phyloP scores from a whole-genome alignment of 1,284 basidiomycete species.

The Mrakiaceae sp. region DNA sequence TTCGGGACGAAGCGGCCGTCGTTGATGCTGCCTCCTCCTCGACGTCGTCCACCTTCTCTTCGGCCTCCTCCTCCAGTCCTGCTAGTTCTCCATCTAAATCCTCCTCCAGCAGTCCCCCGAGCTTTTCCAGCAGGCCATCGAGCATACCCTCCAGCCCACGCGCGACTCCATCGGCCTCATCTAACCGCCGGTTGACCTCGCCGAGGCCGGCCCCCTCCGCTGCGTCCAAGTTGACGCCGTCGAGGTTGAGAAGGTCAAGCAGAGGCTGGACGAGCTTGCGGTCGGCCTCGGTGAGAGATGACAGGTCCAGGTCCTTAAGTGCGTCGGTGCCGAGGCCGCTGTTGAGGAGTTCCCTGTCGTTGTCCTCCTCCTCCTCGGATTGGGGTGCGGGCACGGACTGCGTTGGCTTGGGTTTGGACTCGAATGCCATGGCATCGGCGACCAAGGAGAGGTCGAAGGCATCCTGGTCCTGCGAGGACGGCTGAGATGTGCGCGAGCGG shows the following conservation, averaged over 20 bases:
- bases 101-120: conserved; percentile 4
- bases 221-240: not conserved
- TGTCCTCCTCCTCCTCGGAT: not conserved
- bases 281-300: conserved; percentile 4
- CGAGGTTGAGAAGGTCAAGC: conserved; percentile 6
- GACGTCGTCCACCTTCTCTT: no score
- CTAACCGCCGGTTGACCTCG: conserved; percentile 2
- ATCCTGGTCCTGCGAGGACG: conserved; percentile 3
- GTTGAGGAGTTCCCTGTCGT: not conserved
- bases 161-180: conserved; percentile 11
- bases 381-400: not conserved
- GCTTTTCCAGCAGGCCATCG: conserved; percentile 1
- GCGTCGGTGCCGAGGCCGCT: not conserved
- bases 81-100: no score
- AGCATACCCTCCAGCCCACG: conserved; percentile 12
- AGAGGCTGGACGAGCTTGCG: conserved; percentile 8
- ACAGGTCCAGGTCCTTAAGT: conserved; percentile 8
- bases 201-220: not conserved
- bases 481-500: not conserved
- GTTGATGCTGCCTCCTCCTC: no score
- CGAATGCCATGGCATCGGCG: not conserved
- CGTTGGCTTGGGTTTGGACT: not conserved
- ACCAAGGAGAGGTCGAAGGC: conserved; percentile 2
- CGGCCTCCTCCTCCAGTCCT: no score
- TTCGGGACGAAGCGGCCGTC: no score